These are phyloP conservation scores for Camellia japonica DNA, from an alignment of 148 eudicot species.

Conservation along the genomic window DNA sequence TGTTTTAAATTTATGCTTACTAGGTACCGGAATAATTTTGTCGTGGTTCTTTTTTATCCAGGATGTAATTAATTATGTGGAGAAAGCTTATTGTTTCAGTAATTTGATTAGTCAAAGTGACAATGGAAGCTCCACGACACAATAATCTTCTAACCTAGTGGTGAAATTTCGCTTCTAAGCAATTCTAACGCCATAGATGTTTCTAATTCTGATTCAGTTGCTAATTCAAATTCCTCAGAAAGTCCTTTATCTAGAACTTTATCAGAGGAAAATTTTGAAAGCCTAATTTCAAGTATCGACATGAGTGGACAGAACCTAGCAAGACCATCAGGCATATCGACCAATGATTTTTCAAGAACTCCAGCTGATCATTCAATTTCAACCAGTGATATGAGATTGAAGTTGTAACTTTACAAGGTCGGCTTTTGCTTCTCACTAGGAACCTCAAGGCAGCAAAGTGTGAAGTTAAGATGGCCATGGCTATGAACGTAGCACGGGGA, in stretches of 20 bases:
- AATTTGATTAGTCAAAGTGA: conserved; percentile 56
- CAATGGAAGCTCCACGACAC: conserved; percentile 52
- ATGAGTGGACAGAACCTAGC: conserved; percentile 56
- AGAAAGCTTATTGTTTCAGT: conserved; percentile 56
- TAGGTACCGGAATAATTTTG: neutral
- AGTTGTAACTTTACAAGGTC: conserved; percentile 76
- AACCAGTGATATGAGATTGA: conserved; percentile 63
- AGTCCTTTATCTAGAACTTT: conserved; percentile 68
- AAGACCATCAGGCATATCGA: conserved; percentile 45
- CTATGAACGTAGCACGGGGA: conserved; percentile 73
- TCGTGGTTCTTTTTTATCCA: conserved; percentile 23
- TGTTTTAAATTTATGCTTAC: neutral
- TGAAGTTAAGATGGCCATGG: conserved; percentile 76
- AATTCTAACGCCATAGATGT: conserved; percentile 49
- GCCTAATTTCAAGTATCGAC: conserved; percentile 64
- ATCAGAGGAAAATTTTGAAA: conserved; percentile 82
- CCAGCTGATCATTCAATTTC: conserved; percentile 55
- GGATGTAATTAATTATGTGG: conserved; percentile 78
- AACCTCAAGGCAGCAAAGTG: conserved; percentile 91
- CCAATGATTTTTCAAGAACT: conserved; percentile 42
- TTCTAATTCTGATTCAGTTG: conserved; percentile 47
- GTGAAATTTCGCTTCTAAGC: conserved; percentile 54
- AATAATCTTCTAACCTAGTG: conserved; percentile 40
- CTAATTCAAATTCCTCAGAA: conserved; percentile 44
- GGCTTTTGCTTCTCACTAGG: conserved; percentile 62